Base-by-base conservation (phyloP, 805 yeast species). In the Ogataea angusta region DNA sequence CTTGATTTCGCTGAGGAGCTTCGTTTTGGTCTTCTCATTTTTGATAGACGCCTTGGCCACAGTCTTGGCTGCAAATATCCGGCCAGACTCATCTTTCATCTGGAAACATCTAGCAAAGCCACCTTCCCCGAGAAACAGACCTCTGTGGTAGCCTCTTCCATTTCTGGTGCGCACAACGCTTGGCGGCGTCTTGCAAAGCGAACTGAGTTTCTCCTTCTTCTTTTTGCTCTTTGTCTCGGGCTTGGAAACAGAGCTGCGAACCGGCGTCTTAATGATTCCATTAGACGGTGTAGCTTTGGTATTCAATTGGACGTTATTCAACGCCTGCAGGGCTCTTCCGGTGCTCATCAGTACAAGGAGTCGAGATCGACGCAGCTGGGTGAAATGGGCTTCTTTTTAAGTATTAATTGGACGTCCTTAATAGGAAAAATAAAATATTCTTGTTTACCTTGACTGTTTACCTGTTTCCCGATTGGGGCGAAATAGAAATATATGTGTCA, bases 61-160 rank as follows among this genome's bases (percentile, higher is more conserved):
- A 0, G 99, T 95, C 60, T 93, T 93, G 23, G 99, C 99, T 14
- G 99, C 99, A 64, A 73, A 93, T 1, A 86, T 75, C 56, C 79
- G 78, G 25, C 98, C 98, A 49, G 76, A 70, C 46, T 88, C 84
- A 65, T 90, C 96, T 60, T 85, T 87, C 73, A 93, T 93, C 63
- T 93, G 97, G 67, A 93, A 93, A 61, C 99, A 93, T 59, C 98
- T 79, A 13, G 99, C 99, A 70, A 93, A 93, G 0, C 99, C 99
- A 46, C 99, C 99, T 68, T 91, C 98, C 26, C 99, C 99, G 25
- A 93, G 70, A 55, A 89, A 90, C 45, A 73, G 73, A 2, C 98
- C 98, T 59, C 98, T 77, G 49, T 85, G 87, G 64, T 85, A 93
- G 53, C 89, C 95, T 59, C 86, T 78, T 31, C 96, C 96, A 43